A percentile compares a stretch with the other conserved stretches of the same genome.
These are phyloP conservation scores for Physcomitrium patens DNA, from an alignment of 225 moss, liverwort and hornwort genomes.

Conservation along the genomic window DNA sequence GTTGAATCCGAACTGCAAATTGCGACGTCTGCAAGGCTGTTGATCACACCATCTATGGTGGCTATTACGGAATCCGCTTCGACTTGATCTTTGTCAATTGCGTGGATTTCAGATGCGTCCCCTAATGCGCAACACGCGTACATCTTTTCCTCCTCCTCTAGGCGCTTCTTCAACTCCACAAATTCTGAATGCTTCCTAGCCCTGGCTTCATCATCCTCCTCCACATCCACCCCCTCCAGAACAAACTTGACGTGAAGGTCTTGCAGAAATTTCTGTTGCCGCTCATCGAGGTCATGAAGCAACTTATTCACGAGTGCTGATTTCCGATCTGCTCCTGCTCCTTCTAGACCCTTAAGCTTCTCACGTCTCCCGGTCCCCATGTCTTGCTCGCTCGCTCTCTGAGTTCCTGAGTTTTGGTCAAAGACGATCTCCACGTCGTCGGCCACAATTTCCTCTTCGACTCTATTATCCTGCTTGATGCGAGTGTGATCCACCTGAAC, in stretches of 20 bases:
- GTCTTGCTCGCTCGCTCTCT: background rate
- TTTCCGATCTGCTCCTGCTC: conserved; percentile 11
- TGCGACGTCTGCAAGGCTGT: conserved; percentile 21
- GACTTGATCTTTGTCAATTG: conserved; percentile 18
- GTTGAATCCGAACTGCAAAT: background rate
- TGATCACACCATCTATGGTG: conserved; percentile 34
- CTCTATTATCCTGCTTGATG: background rate
- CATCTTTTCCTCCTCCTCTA: conserved; percentile 57
- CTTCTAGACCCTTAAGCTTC: conserved; percentile 22
- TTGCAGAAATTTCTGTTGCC: conserved; percentile 44
- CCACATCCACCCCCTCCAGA: conserved; percentile 27
- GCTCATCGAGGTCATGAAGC: conserved; percentile 24
- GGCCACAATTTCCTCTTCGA: background rate
- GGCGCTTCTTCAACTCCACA: conserved; percentile 41
- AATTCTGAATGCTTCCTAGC: conserved; percentile 38
- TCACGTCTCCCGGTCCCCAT: background rate
- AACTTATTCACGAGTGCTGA: conserved; percentile 32
- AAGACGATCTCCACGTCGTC: background rate
- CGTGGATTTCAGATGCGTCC: conserved; percentile 19
- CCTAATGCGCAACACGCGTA: conserved; percentile 41
- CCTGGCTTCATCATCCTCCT: conserved; percentile 31
- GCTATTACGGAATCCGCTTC: background rate
- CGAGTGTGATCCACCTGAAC: background rate
- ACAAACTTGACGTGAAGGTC: conserved; percentile 55
- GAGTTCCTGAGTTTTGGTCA: background rate